Base-by-base conservation (phyloP, 2,329 filamentous ascomycete species). In the Penicillium sp. region DNA sequence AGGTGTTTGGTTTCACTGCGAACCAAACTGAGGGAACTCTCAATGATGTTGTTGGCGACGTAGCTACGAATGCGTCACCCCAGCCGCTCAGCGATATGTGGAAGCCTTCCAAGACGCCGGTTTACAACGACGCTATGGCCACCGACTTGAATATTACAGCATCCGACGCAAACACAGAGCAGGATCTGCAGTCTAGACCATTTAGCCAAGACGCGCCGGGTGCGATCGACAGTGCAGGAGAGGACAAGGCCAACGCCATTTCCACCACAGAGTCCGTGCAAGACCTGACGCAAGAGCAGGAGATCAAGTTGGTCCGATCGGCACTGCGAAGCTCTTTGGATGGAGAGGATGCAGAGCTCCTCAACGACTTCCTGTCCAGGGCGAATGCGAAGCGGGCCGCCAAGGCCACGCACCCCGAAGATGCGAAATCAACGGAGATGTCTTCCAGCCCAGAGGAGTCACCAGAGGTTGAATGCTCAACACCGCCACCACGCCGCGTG, bases 301-400 rank as follows among this genome's bases (percentile, higher is more conserved):
- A 72, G 49, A 65, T 69, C 43, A 70, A 66, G 21, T 56, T 75
- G 29, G 71, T 75, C 6, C 70, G 73, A 56, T 74, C 75, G 33
- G 71, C 74, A 43, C 62, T 76, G 37, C 69, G 69, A 47, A 73
- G 73, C 61, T 72, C 71, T 27, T 62, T 77, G 12, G 73, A 73
- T 52, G 73, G 72, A 43, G 73, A 77, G 13, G 75, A 78, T 63
- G 70, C 72, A 9, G 73, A 68, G 40, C 56, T 78, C n/a, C 66
- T 78, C 47, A 75, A 71, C 52, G 69, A 74, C 50, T 77, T 78
- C 60, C 57, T 78, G 27, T 75, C 72, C n/a, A 74, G 71, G 52
- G 75, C 75, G 12, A 69, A 74, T 60, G 74, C 74, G 19, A 77
- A 77, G 58, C 71, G 75, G 31, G 74, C 69, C 17, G 75, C 74